phyloP scores from a whole-genome alignment of 257 asterid species.

The Salvia miltiorrhiza region DNA sequence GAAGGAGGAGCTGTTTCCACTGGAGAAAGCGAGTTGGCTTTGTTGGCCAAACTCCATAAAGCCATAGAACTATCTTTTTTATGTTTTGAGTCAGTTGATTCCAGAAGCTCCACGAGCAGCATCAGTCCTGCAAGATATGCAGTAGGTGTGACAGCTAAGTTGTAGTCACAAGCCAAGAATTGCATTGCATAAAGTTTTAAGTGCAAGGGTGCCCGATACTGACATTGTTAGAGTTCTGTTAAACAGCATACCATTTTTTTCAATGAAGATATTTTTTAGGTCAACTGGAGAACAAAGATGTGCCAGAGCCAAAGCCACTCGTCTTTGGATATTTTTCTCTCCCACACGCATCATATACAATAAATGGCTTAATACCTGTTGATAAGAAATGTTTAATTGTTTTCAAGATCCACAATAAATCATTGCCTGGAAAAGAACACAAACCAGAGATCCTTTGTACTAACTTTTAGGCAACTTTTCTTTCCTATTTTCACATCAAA shows the following conservation, averaged over 20 bases:
- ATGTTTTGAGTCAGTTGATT: conserved; percentile 52
- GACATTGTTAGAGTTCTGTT: conserved; percentile 4
- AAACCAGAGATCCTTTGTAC: neutral
- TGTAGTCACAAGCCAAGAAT: conserved; percentile 21
- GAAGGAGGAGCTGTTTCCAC: conserved; percentile 97
- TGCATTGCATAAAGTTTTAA: conserved; percentile 13
- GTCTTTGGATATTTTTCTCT: conserved; percentile 68
- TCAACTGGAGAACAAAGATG: conserved; percentile 92
- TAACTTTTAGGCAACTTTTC: neutral
- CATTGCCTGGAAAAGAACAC: neutral
- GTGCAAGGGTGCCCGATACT: conserved; percentile 3
- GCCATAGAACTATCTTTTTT: conserved; percentile 77
- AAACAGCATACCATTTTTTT: conserved; percentile 58
- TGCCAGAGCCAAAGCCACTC: conserved; percentile 93
- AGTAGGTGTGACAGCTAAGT: conserved; percentile 4
- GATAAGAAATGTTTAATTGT: conserved; percentile 3
- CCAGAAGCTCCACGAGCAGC: conserved; percentile 83
- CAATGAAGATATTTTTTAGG: conserved; percentile 71
- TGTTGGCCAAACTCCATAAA: conserved; percentile 68
- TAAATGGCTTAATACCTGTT: conserved; percentile 69
- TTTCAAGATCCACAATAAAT: neutral
- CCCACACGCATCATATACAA: conserved; percentile 83
- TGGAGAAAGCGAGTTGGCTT: conserved; percentile 74
- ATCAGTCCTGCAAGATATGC: conserved; percentile 54
- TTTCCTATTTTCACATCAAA: neutral